phyloP scores from a whole-genome alignment of 352 stramenopile species.

The Phytophthora meadii region DNA sequence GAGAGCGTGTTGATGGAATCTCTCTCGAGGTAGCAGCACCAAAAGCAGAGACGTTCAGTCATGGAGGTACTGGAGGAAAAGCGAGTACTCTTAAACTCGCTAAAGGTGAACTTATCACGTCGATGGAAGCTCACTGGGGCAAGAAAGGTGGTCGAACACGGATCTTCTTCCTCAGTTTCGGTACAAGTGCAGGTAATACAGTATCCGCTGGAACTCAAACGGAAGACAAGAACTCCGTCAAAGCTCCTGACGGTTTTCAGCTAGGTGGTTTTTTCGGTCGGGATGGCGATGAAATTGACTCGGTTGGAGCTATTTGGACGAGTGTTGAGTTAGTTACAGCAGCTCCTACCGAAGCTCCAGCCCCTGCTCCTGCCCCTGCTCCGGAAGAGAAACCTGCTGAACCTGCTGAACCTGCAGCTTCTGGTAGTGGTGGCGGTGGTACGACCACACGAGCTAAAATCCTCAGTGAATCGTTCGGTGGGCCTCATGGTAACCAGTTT shows the following conservation, averaged over 20 bases:
- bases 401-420: not conserved
- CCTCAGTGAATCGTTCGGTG: slow-evolving; percentile 16
- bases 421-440: slow-evolving; percentile 1
- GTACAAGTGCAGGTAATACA: slow-evolving; percentile 14
- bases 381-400: slow-evolving; percentile 13
- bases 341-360: slow-evolving; percentile 2
- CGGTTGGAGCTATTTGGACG: slow-evolving; percentile 8
- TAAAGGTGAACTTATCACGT: slow-evolving; percentile 6
- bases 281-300: slow-evolving; percentile 16
- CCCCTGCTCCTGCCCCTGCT: not conserved
- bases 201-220: slow-evolving; percentile 5
- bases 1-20: slow-evolving; percentile 7
- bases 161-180: slow-evolving; percentile 12
- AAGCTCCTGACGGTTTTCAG: slow-evolving; percentile 11
- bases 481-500: slow-evolving; percentile 20
- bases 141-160: slow-evolving; percentile 11
- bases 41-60: slow-evolving; percentile 8
- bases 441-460: slow-evolving; percentile 9
- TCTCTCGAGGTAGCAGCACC: slow-evolving; percentile 1
- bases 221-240: slow-evolving; percentile 9
- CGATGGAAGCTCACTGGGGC: slow-evolving; percentile 12
- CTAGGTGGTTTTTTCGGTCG: slow-evolving; percentile 12
- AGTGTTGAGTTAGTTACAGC: slow-evolving; percentile 10
- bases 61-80: slow-evolving; percentile 8
- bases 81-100: slow-evolving; percentile 8